Evolutionary conservation across 2,329 filamentous ascomycete genomes (phyloP).

Genomic region (Paraphoma chrysanthemicola): DNA sequence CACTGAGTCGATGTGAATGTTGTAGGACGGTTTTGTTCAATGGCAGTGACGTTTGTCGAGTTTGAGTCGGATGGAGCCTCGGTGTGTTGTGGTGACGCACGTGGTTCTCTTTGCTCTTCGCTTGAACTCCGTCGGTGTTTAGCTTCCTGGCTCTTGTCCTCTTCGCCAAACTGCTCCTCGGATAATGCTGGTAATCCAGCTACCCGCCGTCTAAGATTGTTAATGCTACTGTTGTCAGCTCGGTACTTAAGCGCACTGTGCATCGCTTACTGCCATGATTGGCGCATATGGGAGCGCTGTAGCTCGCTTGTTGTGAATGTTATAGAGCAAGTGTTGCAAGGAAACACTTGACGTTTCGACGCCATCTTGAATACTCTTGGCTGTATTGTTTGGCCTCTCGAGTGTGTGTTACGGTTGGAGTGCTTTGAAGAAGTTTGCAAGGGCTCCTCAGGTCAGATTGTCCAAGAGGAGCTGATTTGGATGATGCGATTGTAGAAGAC

Average conservation of each 20-base stretch:
- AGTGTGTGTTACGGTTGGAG: no score
- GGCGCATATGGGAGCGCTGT: conserved; percentile 26
- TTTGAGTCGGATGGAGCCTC: no score
- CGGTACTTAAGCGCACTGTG: neutral
- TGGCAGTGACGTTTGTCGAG: neutral
- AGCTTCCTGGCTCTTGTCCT: conserved; percentile 5
- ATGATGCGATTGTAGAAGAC: no score
- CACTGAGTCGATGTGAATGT: conserved; percentile 18
- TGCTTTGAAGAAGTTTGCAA: neutral
- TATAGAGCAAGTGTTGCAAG: conserved; percentile 26
- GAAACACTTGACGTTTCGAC: conserved; percentile 5
- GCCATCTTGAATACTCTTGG: conserved; percentile 6
- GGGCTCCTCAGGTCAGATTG: no score
- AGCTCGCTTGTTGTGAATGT: conserved; percentile 16
- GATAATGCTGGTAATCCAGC: conserved; percentile 20
- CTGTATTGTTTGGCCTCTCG: neutral
- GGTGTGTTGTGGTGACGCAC: no score
- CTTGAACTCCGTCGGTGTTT: neutral
- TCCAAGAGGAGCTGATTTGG: no score
- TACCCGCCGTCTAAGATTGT: conserved; percentile 24
- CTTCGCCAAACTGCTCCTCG: conserved; percentile 11
- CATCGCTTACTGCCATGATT: conserved; percentile 21
- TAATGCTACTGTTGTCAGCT: conserved; percentile 15
- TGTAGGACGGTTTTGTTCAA: neutral
- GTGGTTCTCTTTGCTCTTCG: neutral